Base-by-base conservation (phyloP, 306 rosid genomes). In the Lotus japonicus region DNA sequence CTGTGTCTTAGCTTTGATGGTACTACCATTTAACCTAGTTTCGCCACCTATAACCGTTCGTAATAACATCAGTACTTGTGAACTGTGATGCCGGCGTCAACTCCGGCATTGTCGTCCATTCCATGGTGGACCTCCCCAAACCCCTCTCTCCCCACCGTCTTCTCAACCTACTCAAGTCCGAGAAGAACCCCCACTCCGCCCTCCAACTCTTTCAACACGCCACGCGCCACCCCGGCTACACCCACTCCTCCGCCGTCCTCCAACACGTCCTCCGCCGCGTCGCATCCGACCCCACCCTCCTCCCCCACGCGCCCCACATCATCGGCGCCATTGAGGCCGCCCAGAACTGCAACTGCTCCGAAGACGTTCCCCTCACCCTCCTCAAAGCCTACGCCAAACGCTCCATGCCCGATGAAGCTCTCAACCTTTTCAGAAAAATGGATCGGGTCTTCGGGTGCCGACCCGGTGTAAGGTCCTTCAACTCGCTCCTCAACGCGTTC, bases 321-420 rank as follows among this genome's bases (percentile, higher is more conserved):
- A 75, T 88, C 5, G 80, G 80, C 10, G 64, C 79, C 63, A 80
- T 94, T 43, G 79, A 62, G n/a, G 12, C 84, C 46, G 12, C 85
- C 51, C 88, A 78, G 65, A 77, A 80, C 67, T 78, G 86, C 80
- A 52, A 21, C 48, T 88, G 89, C 86, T 55, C 89, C 7, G 99
- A 94, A 63, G 96, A 94, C 54, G 79, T 88, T 1, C 85, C 96
- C 0, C 80, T 90, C 73, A 77, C 89, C 10, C 87, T 79, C 38
- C 78, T 95, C 39, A 87, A 95, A 70, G 91, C 92, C 46, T 95
- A 90, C 42, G 82, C 89, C 36, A 90, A 90, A 63, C 64, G 73
- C 76, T 85, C 86, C 11, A 87, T 88, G 96, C 84, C 97, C 6
- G 85, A 87, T n/a, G 61, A 88, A 72, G 96, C 97, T 1, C 46